Evolutionary conservation across 345 rosid genomes (phyloP), one percentile per base, ranked within the genome.

Genomic region (Eutrema yunnanense): DNA sequence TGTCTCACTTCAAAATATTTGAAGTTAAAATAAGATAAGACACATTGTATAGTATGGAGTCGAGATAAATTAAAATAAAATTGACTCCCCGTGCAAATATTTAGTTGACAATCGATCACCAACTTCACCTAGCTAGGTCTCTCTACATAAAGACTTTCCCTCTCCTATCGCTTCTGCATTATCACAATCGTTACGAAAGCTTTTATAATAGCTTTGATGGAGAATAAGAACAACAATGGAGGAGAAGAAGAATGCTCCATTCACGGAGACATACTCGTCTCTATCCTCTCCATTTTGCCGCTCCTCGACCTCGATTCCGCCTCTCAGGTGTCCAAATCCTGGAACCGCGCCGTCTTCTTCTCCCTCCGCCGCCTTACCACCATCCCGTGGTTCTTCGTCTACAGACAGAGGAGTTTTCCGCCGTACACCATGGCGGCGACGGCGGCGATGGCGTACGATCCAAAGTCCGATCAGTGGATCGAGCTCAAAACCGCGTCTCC

Each of bases 341-440:
- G 98, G 98, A 80, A 76, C 62, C 83, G 58, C 66, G 79, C 87
- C 73, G 88, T 84, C 79, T 85, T 75, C 62, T 82, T 87, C 48
- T 90, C 97, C 33, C 91, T 93, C 56, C 84, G 74, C 68, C 79
- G 75, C 50, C 84, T 80, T 61, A 75, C 59, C 36, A 32, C 63
- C 78, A 78, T 79, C 19, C 94, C 98, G 0, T 90, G 98, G 98
- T 82, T 93, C 10, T 13, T 93, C 26, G 13, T 89, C 72, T 85
- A 87, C 68, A 13, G 52, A 0, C 96, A 90, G 77, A 57, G 46
- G 70, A 78, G 40, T 0, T 72, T 65, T 19, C 48, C 87, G 0
- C 88, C 90, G 4, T 67, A 78, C 81, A 36, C 67, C 32, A 50
- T 54, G 22, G 2, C 82, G 41, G 10, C 86, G 12, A 8, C 77